A percentile compares a stretch with the other conserved stretches of the same genome.
Conservation (phyloP, 352 stramenopile species). For the Phytophthora agathidicida region DNA sequence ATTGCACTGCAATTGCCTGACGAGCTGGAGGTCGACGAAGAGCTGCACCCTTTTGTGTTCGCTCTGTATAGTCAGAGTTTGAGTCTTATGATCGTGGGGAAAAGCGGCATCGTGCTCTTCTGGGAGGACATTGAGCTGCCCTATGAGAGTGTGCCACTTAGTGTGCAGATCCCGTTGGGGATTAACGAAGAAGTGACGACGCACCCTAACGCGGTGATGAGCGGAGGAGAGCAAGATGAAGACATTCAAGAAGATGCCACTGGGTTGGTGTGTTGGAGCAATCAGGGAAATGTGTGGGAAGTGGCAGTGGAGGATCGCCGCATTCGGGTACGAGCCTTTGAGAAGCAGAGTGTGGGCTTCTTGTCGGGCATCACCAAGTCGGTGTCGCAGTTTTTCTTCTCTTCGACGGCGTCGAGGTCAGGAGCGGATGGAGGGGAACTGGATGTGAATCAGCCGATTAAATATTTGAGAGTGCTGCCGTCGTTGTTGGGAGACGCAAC, state of each 20-base stretch:
- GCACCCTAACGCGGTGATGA: conserved; percentile 43
- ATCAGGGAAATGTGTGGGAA: conserved; percentile 80
- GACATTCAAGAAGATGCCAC: conserved; percentile 36
- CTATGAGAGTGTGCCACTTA: conserved; percentile 78
- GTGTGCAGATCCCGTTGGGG: conserved; percentile 77
- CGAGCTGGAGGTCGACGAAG: conserved; percentile 53
- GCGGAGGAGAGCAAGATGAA: conserved; percentile 11
- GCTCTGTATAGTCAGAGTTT: conserved; percentile 65
- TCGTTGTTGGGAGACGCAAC: conserved; percentile 23
- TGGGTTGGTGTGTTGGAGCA: conserved; percentile 83
- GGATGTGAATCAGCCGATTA: conserved; percentile 59
- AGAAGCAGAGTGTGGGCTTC: conserved; percentile 71
- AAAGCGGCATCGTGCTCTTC: conserved; percentile 74
- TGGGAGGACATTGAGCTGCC: conserved; percentile 84
- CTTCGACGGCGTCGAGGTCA: conserved; percentile 36
- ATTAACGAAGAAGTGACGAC: conserved; percentile 56
- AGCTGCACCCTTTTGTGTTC: conserved; percentile 71
- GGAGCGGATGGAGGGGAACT: conserved; percentile 38
- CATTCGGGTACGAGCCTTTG: conserved; percentile 77
- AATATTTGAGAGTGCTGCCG: conserved; percentile 57
- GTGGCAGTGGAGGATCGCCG: conserved; percentile 78
- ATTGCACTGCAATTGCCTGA: conserved; percentile 62
- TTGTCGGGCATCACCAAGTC: conserved; percentile 75
- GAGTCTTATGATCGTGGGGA: conserved; percentile 72
- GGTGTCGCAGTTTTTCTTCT: conserved; percentile 83